Conservation (phyloP, 441 rosid genomes). For the Arabidopsis lyrata region DNA sequence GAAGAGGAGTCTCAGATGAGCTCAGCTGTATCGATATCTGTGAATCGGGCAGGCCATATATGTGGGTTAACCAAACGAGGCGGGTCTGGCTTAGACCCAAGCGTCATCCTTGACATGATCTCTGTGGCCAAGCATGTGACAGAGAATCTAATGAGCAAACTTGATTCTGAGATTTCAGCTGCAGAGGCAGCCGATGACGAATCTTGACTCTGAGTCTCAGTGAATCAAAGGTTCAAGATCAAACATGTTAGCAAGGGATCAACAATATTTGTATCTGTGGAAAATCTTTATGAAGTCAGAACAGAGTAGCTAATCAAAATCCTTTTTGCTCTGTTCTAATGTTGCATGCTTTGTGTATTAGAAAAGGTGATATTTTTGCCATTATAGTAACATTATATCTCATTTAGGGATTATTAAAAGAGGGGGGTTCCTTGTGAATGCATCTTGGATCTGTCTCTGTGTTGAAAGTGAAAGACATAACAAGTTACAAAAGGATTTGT, state of each 20-base stretch:
- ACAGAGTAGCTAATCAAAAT: conserved; percentile 24
- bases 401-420: not conserved
- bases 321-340: not conserved
- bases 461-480: conserved; percentile 38
- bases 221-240: not conserved
- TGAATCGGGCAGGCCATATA: conserved; percentile 69
- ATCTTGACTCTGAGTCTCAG: conserved; percentile 31
- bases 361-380: not conserved
- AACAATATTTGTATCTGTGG: conserved; percentile 10
- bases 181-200: conserved; percentile 74
- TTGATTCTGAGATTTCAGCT: conserved; percentile 76
- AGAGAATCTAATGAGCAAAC: conserved; percentile 63
- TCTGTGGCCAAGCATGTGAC: conserved; percentile 75
- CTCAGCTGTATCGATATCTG: conserved; percentile 81
- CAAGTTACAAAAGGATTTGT: conserved; percentile 39
- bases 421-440: conserved; percentile 1
- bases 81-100: conserved; percentile 82
- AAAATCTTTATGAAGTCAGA: conserved; percentile 5
- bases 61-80: conserved; percentile 85
- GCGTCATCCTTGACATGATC: conserved; percentile 80
- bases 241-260: conserved; percentile 18
- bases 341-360: conserved; percentile 5
- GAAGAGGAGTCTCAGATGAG: conserved; percentile 97
- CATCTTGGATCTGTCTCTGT: conserved; percentile 36
- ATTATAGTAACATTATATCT: not conserved